Evolutionary conservation across 164 flowering plant genomes (phyloP).

Genomic region (Vitis cinerea): DNA sequence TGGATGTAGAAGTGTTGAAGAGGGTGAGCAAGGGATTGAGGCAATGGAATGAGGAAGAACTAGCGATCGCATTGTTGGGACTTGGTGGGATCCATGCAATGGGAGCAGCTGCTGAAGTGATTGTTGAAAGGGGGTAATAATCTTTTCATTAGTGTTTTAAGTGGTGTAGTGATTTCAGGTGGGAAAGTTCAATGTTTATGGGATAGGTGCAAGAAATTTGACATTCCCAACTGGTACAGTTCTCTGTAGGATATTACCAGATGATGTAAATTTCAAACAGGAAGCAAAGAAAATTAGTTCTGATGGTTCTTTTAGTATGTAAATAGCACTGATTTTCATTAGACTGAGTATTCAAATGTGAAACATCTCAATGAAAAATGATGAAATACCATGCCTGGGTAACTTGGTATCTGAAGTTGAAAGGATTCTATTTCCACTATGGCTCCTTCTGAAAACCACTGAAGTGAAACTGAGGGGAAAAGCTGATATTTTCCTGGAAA

Average conservation of each 20-base stretch:
- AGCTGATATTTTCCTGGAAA: too few species aligned
- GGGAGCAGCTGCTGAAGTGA: constrained; percentile 85
- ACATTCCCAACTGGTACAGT: background rate
- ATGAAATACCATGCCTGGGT: too few species aligned
- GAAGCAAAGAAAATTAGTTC: background rate
- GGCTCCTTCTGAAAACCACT: too few species aligned
- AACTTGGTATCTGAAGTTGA: too few species aligned
- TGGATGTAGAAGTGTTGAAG: constrained; percentile 62
- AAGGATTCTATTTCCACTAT: too few species aligned
- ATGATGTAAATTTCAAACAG: background rate
- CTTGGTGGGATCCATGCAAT: constrained; percentile 64
- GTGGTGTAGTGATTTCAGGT: background rate
- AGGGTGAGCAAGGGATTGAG: constrained; percentile 74
- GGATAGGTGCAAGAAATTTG: background rate
- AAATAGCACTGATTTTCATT: background rate
- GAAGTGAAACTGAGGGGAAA: too few species aligned
- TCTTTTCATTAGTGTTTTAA: background rate
- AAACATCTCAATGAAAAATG: too few species aligned
- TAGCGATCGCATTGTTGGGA: constrained; percentile 73
- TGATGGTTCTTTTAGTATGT: background rate
- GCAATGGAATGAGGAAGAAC: constrained; percentile 83
- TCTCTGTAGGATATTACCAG: background rate
- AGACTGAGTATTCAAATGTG: too few species aligned
- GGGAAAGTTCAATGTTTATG: background rate
- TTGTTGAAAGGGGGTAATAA: constrained; percentile 29